A percentile compares a stretch with the other conserved stretches of the same genome.
phyloP scores from a whole-genome alignment of 2,329 filamentous ascomycete genomes.

The Hymenoscyphus fraxineus region DNA sequence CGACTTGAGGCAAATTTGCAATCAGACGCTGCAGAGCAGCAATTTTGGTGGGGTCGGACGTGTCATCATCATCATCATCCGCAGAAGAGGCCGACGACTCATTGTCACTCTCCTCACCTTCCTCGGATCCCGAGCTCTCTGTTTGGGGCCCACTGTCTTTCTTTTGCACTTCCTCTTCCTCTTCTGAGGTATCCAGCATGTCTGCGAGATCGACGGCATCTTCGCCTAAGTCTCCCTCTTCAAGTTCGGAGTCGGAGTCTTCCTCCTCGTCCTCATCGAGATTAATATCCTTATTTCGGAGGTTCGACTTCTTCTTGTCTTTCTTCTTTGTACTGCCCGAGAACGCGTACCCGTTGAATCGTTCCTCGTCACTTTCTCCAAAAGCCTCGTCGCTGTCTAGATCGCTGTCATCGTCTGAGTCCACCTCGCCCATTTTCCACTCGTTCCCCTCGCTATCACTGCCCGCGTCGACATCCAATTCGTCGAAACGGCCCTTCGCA shows the following conservation, averaged over 20 bases:
- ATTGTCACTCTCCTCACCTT: slow-evolving; percentile 50
- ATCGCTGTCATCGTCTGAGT: slow-evolving; percentile 63
- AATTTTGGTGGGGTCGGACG: slow-evolving; percentile 47
- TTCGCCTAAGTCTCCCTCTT: slow-evolving; percentile 64
- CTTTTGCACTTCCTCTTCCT: slow-evolving; percentile 60
- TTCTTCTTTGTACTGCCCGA: slow-evolving; percentile 54
- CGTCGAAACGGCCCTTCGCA: slow-evolving; percentile 34
- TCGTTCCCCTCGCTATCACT: slow-evolving; percentile 67
- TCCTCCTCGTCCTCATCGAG: slow-evolving; percentile 47
- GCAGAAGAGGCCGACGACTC: slow-evolving; percentile 47
- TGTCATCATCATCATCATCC: slow-evolving; percentile 41
- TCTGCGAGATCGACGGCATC: slow-evolving; percentile 39
- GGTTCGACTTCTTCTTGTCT: slow-evolving; percentile 44
- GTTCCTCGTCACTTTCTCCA: slow-evolving; percentile 67
- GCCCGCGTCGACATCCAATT: slow-evolving; percentile 52
- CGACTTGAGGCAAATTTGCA: slow-evolving; percentile 52
- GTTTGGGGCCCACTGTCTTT: slow-evolving; percentile 39
- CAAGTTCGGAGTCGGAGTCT: slow-evolving; percentile 46
- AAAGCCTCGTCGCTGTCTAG: slow-evolving; percentile 70
- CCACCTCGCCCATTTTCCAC: slow-evolving; percentile 63
- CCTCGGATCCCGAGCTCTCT: slow-evolving; percentile 42
- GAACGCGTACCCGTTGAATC: slow-evolving; percentile 65
- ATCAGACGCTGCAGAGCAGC: slow-evolving; percentile 66
- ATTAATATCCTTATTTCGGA: slow-evolving; percentile 42
- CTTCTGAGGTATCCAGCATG: slow-evolving; percentile 32